A percentile compares a stretch with the other conserved stretches of the same genome.
phyloP scores from a whole-genome alignment of 1,284 basidiomycete genomes.

The Macrocystidia cucumis region DNA sequence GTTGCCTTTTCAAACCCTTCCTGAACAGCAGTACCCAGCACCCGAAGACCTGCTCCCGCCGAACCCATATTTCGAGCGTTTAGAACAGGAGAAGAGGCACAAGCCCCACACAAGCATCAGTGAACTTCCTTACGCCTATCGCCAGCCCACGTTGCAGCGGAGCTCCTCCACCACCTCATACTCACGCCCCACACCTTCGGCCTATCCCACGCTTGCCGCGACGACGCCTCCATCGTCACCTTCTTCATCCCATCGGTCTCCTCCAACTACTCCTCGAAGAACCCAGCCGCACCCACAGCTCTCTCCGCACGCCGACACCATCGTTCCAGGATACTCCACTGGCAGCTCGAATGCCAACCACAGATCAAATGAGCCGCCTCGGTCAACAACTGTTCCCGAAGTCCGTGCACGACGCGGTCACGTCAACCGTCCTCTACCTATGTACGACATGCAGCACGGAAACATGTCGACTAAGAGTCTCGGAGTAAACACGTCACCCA shows the following conservation, averaged over 20 bases:
- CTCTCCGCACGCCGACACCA: too few relatives aligned
- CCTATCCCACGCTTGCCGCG: background rate
- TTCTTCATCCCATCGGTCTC: too few relatives aligned
- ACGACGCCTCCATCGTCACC: too few relatives aligned
- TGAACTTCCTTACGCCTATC: background rate
- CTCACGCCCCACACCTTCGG: background rate
- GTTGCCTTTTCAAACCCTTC: background rate
- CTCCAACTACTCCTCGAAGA: too few relatives aligned
- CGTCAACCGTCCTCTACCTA: background rate
- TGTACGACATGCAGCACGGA: slow-evolving; percentile 10
- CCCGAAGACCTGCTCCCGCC: background rate
- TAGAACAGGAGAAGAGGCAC: background rate
- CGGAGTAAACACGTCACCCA: slow-evolving; percentile 6
- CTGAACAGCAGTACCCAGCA: background rate
- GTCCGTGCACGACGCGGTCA: background rate
- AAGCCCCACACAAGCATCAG: background rate
- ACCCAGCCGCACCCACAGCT: too few relatives aligned
- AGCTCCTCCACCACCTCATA: background rate
- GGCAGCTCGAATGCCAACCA: too few relatives aligned
- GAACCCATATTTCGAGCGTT: background rate
- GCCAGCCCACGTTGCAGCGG: background rate
- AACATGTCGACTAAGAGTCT: slow-evolving; percentile 14
- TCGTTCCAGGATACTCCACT: too few relatives aligned
- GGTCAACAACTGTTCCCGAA: background rate
- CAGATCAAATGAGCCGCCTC: too few relatives aligned